phyloP scores from a whole-genome alignment of 768 basidiomycete species.

The Dioszegia crocea region DNA sequence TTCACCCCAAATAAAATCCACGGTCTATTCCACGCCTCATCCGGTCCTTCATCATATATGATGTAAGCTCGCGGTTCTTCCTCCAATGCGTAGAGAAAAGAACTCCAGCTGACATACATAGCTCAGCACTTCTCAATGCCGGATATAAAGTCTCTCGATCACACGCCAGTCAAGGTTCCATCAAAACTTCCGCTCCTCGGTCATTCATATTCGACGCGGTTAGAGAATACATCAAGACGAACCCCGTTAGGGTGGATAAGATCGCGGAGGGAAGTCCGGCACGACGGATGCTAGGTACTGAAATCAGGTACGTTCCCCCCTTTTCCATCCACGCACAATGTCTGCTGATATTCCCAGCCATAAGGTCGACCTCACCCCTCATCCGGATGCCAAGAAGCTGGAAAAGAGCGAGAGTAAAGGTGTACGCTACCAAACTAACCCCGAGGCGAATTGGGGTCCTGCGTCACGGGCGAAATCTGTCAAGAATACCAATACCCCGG shows the following conservation, averaged over 20 bases:
- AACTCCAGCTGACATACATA: conserved; percentile 44
- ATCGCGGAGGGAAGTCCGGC: conserved; percentile 71
- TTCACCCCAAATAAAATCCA: conserved; percentile 35
- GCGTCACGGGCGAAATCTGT: conserved; percentile 51
- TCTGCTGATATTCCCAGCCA: conserved; percentile 23
- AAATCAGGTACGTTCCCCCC: conserved; percentile 58
- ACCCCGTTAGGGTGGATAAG: conserved; percentile 81
- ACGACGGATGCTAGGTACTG: conserved; percentile 62
- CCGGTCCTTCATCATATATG: conserved; percentile 18
- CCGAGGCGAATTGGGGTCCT: conserved; percentile 89
- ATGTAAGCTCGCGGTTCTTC: neutral
- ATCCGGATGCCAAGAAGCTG: conserved; percentile 58
- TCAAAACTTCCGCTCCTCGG: conserved; percentile 80
- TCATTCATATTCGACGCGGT: conserved; percentile 73
- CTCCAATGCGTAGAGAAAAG: neutral
- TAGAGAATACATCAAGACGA: conserved; percentile 72
- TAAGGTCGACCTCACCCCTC: conserved; percentile 69
- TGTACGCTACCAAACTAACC: conserved; percentile 63
- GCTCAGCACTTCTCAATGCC: conserved; percentile 82
- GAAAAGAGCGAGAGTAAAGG: conserved; percentile 30
- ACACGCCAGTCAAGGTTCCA: conserved; percentile 79
- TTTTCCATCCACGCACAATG: too few relatives aligned
- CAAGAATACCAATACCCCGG: neutral
- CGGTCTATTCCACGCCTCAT: conserved; percentile 21
- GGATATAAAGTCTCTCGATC: conserved; percentile 83